These are phyloP conservation scores for Blastobotrys ciferrii DNA, from an alignment of 1,139 yeast genomes.

Conservation along the genomic window DNA sequence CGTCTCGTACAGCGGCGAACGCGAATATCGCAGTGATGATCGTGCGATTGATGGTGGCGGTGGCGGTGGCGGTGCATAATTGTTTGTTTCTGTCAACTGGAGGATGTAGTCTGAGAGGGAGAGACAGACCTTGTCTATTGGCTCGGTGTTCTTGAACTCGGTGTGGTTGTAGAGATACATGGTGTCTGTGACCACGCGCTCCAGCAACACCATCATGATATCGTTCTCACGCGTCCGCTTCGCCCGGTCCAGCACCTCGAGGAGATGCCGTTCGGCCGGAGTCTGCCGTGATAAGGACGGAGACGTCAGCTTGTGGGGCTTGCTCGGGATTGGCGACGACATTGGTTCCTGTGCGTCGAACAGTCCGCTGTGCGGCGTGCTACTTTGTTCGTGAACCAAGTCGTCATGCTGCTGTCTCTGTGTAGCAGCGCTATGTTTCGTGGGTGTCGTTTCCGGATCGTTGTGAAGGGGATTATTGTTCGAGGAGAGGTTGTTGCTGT, in stretches of 20 bases:
- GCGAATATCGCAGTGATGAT: conserved; percentile 9
- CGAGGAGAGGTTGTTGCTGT: background rate
- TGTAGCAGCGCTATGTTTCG: too few relatives aligned
- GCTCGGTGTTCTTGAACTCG: conserved; percentile 14
- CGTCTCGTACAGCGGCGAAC: background rate
- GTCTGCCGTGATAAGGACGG: conserved; percentile 23
- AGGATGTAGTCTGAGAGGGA: conserved; percentile 30
- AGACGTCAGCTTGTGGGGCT: conserved; percentile 3
- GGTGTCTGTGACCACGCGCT: conserved; percentile 29
- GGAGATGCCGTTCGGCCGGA: conserved; percentile 29
- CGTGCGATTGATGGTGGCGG: background rate
- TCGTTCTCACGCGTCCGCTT: conserved; percentile 21
- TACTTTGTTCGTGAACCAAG: too few relatives aligned
- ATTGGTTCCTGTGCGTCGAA: conserved; percentile 1
- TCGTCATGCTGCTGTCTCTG: background rate
- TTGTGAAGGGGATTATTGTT: background rate
- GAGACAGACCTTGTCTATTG: conserved; percentile 29
- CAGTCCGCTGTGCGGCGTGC: background rate
- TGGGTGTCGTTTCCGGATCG: background rate
- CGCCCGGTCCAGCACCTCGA: conserved; percentile 26
- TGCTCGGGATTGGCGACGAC: background rate
- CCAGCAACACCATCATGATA: conserved; percentile 27
- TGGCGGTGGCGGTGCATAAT: background rate
- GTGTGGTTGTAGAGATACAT: conserved; percentile 25
- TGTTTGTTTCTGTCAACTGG: conserved; percentile 18